Evolutionary conservation across 768 basidiomycete species (phyloP), one percentile per base, ranked within the genome.

Genomic region (Chlorophyllum brunneum): DNA sequence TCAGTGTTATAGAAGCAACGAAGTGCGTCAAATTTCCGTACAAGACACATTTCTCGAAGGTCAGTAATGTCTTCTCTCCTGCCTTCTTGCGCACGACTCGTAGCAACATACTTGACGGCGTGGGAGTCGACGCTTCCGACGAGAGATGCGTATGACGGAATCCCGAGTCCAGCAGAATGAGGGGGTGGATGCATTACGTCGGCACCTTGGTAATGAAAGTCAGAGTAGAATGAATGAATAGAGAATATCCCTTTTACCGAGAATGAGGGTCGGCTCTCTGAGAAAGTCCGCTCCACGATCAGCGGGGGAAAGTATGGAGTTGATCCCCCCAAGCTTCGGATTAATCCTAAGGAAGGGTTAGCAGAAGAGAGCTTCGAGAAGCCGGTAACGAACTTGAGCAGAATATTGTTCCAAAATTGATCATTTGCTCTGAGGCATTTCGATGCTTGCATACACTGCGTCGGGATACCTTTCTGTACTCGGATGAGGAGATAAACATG

Each of bases 151-250:
- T 88, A 92, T 0, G 90, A 92, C 1, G 91, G 91, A 3, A 83
- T 79, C 15, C 83, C 34, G 5, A 36, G 6, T 1, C 11, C 87
- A n/a, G 78, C 79, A 0, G 87, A 79, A 7, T 88, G 88, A 16
- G 91, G 88, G 5, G 88, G 78, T 7, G 91, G 89, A 59, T 92
- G 89, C 34, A 89, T 88, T 24, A 88, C 88, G 63, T 92, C 88
- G 15, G 89, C 89, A 56, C 87, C 85, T 87, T 33, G 11, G 13
- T 9, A 22, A 4, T 13, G 18, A 15, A n/a, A 7, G 38, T 16
- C 23, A 26, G 5, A 24, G 7, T 5, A 3, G 7, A 20, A 22
- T 1, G 4, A 23, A 18, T 22, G 7, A 33, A 46, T 10, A 20
- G 22, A 23, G 23, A 36, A 5, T 36, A 23, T 22, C 13, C 6